phyloP scores from a whole-genome alignment of 371 early-diverging fungal species.

The Gilbertella persicaria region DNA sequence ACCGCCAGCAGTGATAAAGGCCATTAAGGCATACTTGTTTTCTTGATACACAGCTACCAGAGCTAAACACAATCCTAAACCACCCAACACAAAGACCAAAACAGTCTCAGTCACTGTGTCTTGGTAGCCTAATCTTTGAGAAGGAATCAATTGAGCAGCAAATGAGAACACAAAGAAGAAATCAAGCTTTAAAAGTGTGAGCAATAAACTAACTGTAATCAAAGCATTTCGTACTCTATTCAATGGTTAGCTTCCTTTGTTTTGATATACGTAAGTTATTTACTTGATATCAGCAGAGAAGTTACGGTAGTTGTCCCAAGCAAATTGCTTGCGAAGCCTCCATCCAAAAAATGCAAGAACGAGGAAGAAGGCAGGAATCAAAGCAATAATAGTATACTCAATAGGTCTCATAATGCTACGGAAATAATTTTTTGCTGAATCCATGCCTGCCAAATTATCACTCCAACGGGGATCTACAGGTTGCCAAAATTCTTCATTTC shows the following conservation, averaged over 20 bases:
- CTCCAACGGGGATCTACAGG: constrained; percentile 32
- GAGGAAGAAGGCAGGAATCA: constrained; percentile 50
- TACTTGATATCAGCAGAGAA: constrained; percentile 56
- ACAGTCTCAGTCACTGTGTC: constrained; percentile 39
- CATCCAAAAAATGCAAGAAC: constrained; percentile 40
- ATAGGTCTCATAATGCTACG: constrained; percentile 42
- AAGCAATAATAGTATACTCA: constrained; percentile 52
- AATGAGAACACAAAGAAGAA: constrained; percentile 53
- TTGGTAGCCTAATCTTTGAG: constrained; percentile 38
- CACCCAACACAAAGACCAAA: constrained; percentile 46
- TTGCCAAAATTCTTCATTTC: constrained; percentile 7
- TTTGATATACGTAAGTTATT: too few species aligned
- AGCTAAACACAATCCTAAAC: constrained; percentile 29
- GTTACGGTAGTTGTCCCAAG: constrained; percentile 56
- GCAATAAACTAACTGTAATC: constrained; percentile 35
- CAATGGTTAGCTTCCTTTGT: neutral
- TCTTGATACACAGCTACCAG: constrained; percentile 43
- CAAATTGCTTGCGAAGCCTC: constrained; percentile 50
- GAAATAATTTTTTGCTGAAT: constrained; percentile 33
- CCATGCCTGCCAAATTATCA: constrained; percentile 23
- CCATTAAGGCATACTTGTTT: constrained; percentile 32
- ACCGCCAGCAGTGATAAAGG: constrained; percentile 24
- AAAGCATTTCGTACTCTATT: constrained; percentile 43
- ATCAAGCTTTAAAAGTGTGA: constrained; percentile 51
- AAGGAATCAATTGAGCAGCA: constrained; percentile 55